Base-by-base conservation (phyloP, 1,139 yeast genomes). In the Scheffersomyces segobiensis region DNA sequence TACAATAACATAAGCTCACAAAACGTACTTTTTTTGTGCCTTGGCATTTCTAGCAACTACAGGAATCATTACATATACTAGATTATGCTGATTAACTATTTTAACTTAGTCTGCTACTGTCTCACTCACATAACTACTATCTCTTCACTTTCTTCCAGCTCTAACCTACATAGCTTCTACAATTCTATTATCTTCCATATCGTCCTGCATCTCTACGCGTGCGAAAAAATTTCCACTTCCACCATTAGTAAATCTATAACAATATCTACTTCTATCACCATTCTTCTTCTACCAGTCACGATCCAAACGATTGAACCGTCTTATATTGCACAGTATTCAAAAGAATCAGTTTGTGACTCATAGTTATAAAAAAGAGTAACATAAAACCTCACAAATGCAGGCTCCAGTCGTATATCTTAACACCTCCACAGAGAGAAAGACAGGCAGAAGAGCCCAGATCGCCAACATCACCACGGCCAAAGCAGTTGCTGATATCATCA, bases 391-490 rank as follows among this genome's bases (percentile, higher is more conserved):
- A 52, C 52, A 55, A 61, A 80, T 80, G 84, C 84, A 80, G 70
- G 84, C 84, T 24, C 84, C 84, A 54, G 84, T 80, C 57, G 83
- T 80, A 53, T 80, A 80, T 66, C 73, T 80, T 75, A 80, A 93
- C 78, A 91, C 98, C 53, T 87, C 92, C 58, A 89, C 93, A 63
- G 97, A 93, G 74, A 89, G 99, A 73, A 97, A 96, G 71, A 88
- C 93, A 50, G 99, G 99, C 54, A 93, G 98, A 67, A 95, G 93
- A 75, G 99, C 99, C 2, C 99, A 96, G 78, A 84, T 91, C 60
- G 91, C 97, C 62, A 96, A 96, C 71, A 95, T 96, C 76, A 92
- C 98, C 8, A 99, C 99, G 1, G 99, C 99, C 39, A 96, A 96
- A 74, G 98, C 99, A 10, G 98, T 93, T 53, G 96, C 98, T 0